Evolutionary conservation across 2,329 filamentous ascomycete species (phyloP), one percentile per base, ranked within the genome.

Genomic region (Ophiocordyceps australis): DNA sequence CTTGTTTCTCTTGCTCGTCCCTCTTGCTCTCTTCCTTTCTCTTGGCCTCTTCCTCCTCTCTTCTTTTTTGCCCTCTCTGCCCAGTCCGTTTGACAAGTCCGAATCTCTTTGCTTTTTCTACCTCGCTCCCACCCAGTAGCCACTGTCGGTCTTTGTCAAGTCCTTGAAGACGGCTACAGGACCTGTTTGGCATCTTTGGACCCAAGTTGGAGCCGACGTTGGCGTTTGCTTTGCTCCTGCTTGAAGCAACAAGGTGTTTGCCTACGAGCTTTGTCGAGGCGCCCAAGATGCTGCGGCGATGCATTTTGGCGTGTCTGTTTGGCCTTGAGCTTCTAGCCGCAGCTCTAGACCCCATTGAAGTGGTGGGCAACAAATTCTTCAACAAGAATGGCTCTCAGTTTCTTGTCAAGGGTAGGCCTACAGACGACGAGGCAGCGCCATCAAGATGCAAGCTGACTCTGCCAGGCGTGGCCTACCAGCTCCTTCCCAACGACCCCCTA

Each of bases 361-460:
- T 55, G 13, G 66, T 74, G 28, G 81, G 81, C 26, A 73, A 74
- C 55, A 92, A 91, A 53, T 82, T 92, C 58, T 92, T 91, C 57
- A 73, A 71, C 37, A 69, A 67, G 40, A 69, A 85, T 46, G 81
- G 81, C 35, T 62, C 72, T 17, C 81, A 91, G 45, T 91, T 79
- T 59, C 89, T 71, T 49, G 65, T 89, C 49, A 89, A 85, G 55
- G 80, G 80, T 78, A 2, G 10, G 23, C 17, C 5, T 11, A 4
- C 2, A 4, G 10, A n/a, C 10, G 14, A 11, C 24, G 8, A 27
- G 9, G 7, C 10, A 17, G 23, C 17, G 5, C 23, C 14, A 9
- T 22, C 14, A n/a, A n/a, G n/a, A n/a, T n/a, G n/a, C n/a, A n/a
- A n/a, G 20, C 29, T 32, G 18, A 30, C 15, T 14, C 13, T 24